Base-by-base conservation (phyloP, 2,329 filamentous ascomycete genomes). In the Penicillium sp. region DNA sequence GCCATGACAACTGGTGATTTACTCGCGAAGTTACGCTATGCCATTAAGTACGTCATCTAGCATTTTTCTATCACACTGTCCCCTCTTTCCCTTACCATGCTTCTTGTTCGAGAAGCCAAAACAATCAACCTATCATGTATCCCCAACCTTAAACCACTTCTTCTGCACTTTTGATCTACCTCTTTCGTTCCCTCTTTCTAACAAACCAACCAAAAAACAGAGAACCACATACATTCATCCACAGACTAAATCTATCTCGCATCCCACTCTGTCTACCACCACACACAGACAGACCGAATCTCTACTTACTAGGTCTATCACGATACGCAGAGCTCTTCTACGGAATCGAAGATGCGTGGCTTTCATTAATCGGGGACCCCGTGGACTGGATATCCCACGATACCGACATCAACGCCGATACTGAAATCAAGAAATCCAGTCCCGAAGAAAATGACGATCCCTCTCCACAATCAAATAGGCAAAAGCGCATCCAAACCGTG, bases 261-360 rank as follows among this genome's bases (percentile, higher is more conserved):
- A 58, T 65, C 47, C 49, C 58, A 5, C 55, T 65, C 28, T 61
- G 63, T 30, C 28, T 65, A 13, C 63, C 63, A 13, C 63, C 63
- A 10, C 38, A 47, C 3, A 47, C 30, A 6, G 9, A 26, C 15
- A 35, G 30, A 15, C 58, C 60, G 12, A 24, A 30, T 1, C 58
- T 65, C 19, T 65, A 65, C 40, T 19, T 44, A 3, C 26, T 60
- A 9, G 63, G 63, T n/a, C 38, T 65, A n/a, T 62, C 60, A 22
- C 63, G 58, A 12, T 65, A 65, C 28, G 63, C 63, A 24, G 63
- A 65, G 30, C 26, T 65, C 19, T 65, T 60, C 24, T 61, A 56
- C 53, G 60, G 40, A 8, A n/a, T 65, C 28, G 63, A 65, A 53
- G 55, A 55, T 17, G 60, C 53, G 22, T 65, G 63, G 63, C 15